phyloP scores from a whole-genome alignment of 805 yeast species.

The Nakazawaea ernobii region DNA sequence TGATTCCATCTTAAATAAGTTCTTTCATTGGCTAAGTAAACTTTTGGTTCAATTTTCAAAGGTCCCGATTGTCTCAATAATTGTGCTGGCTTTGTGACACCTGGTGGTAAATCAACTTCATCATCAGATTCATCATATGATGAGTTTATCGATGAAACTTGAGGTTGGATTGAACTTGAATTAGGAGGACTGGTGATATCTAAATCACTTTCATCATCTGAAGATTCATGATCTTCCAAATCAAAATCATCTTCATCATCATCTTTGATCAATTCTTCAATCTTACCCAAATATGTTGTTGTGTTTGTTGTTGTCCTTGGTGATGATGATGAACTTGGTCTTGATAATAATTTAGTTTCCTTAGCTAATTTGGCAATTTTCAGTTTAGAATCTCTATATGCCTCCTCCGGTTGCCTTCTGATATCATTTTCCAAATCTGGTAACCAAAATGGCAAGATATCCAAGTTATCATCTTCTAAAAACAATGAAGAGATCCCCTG shows the following conservation, averaged over 20 bases:
- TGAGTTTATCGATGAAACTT: neutral
- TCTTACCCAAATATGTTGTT: constrained; percentile 25
- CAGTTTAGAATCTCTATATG: constrained; percentile 59
- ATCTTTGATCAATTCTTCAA: constrained; percentile 25
- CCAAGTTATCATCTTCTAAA: constrained; percentile 86
- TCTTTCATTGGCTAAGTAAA: constrained; percentile 97
- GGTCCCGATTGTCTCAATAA: constrained; percentile 88
- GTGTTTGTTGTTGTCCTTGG: constrained; percentile 28
- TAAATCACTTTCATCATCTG: constrained; percentile 25
- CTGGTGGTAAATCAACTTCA: constrained; percentile 81
- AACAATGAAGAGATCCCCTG: constrained; percentile 89
- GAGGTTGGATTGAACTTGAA: neutral
- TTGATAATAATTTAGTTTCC: constrained; percentile 23
- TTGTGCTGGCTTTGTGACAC: constrained; percentile 76
- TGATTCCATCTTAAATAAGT: constrained; percentile 94
- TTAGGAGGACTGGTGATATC: neutral
- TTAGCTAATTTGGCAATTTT: constrained; percentile 43
- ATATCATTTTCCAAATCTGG: constrained; percentile 82
- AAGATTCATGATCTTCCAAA: constrained; percentile 54
- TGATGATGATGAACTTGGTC: constrained; percentile 33
- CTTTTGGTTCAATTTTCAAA: constrained; percentile 92
- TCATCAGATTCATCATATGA: constrained; percentile 62
- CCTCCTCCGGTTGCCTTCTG: constrained; percentile 64
- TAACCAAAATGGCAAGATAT: constrained; percentile 80
- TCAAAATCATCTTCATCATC: constrained; percentile 33